Evolutionary conservation across 495 filamentous ascomycete genomes (phyloP), one percentile per base, ranked within the genome.

Genomic region (Penicillium pulvis): DNA sequence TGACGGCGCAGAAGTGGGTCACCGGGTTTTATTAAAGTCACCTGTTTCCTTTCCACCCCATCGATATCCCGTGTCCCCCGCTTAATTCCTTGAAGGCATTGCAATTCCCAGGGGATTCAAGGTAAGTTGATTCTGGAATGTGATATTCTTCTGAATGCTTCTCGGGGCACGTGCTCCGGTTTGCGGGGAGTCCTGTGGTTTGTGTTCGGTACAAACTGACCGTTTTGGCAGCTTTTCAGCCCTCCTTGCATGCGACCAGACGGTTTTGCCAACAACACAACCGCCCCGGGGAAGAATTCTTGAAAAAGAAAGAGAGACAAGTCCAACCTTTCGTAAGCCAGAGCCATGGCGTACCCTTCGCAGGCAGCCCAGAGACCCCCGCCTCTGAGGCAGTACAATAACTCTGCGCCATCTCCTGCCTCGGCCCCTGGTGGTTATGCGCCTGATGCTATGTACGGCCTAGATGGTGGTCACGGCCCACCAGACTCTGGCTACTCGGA

Each of bases 311-410:
- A n/a, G 46, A 30, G 36, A 14, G 17, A 36, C 33, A 36, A 30
- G 4, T 49, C 35, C 26, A 17, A 42, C 30, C 35, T 16, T 43
- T 16, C 20, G 56, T 51, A 31, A 51, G 12, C 53, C 42, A 43
- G 47, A 42, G 64, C 59, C 58, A 77, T 77, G 75, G 73, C 73
- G 42, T 77, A 73, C 52, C 59, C 64, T 23, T 65, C 60, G 33
- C 64, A 61, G 52, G 60, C 61, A 43, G 61, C 65, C 36, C 73
- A 74, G 66, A 64, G 81, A 55, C 79, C 75, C 26, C 79, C 82
- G 31, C 84, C 82, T 51, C 67, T 71, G 62, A 70, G 81, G 61
- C 81, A 82, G 61, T 82, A 85, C 61, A 79, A 80, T 45, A 65
- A 60, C 53, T 64, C 69, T 19, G 39, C 14, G 16, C 68, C 68